Conservation (phyloP, 2,329 filamentous ascomycete genomes). For the Endoconidiophora polonica region DNA sequence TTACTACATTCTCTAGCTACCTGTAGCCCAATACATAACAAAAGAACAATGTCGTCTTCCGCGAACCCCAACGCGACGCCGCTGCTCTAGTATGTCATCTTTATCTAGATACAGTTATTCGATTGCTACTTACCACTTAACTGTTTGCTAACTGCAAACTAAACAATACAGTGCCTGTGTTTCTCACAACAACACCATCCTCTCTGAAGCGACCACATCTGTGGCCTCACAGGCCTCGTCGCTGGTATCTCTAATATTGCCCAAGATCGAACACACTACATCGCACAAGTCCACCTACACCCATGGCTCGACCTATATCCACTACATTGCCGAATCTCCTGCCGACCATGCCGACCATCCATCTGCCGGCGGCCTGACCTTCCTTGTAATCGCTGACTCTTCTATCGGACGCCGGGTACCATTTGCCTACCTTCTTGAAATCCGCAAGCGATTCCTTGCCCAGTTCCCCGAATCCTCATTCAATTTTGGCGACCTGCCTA, state of each 20-base stretch:
- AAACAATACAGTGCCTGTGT: conserved; percentile 58
- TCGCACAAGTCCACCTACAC: conserved; percentile 89
- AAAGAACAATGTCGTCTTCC: conserved; percentile 48
- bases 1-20: not conserved
- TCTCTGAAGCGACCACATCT: conserved; percentile 79
- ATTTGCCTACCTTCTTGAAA: conserved; percentile 81
- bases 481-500: conserved; percentile 61
- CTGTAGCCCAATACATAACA: conserved; percentile 22
- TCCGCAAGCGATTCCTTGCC: conserved; percentile 71
- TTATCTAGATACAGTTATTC: not conserved
- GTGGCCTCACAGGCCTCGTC: conserved; percentile 69
- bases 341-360: conserved; percentile 41
- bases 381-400: conserved; percentile 72
- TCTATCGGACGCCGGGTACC: conserved; percentile 73
- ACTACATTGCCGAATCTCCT: conserved; percentile 80
- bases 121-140: not conserved
- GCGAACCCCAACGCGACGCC: conserved; percentile 45
- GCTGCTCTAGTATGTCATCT: conserved; percentile 49
- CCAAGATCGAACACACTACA: conserved; percentile 70
- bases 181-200: conserved; percentile 81
- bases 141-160: conserved; percentile 1
- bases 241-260: conserved; percentile 83
- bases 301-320: conserved; percentile 80
- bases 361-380: conserved; percentile 69
- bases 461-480: conserved; percentile 48